Evolutionary conservation across 163 green algal genomes (phyloP), one percentile per base, ranked within the genome.

Genomic region (Trebouxia gelatinosa): DNA sequence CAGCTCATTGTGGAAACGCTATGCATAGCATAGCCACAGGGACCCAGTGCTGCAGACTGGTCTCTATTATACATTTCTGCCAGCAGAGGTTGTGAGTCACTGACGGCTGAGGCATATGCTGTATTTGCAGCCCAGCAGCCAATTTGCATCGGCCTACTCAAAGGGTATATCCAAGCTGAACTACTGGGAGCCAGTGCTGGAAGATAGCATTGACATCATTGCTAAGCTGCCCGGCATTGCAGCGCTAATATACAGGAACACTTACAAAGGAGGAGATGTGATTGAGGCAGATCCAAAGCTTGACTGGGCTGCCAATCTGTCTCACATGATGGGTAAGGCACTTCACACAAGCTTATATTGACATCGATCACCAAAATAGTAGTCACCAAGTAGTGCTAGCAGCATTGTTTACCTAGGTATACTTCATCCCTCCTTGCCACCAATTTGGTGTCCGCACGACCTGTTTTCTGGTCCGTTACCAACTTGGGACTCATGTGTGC

Each of bases 131-230:
- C 85, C 89, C 6, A 85, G 90, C 26, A 92, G 81, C 80, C 86
- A 93, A 78, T 99, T 99, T 90, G 89, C 91, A 19, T 72, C 75
- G 48, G 94, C 91, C 16, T 99, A 99, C 85, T 67, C 74, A 21
- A 48, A 78, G 40, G 96, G 96, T 77, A 83, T 97, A 23, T 89
- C 95, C 90, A 99, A 99, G 89, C 88, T 74, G 64, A 90, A 95
- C 83, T 98, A 97, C 85, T 99, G 96, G 96, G 89, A 98, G 71
- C 83, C 86, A 1, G 68, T 92, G 38, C 96, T 92, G 62, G 96
- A 99, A 81, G 96, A 99, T 90, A 87, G 79, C 34, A 85, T 99
- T 78, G 86, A 99, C 85, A 86, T 98, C 13, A 96, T 99, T 40
- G 96, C 94, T 59, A 93, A 94, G 84, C 91, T 99, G 79, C 96